These are phyloP conservation scores for Pezicula rhizophila DNA, from an alignment of 2,329 filamentous ascomycete genomes.

Conservation along the genomic window DNA sequence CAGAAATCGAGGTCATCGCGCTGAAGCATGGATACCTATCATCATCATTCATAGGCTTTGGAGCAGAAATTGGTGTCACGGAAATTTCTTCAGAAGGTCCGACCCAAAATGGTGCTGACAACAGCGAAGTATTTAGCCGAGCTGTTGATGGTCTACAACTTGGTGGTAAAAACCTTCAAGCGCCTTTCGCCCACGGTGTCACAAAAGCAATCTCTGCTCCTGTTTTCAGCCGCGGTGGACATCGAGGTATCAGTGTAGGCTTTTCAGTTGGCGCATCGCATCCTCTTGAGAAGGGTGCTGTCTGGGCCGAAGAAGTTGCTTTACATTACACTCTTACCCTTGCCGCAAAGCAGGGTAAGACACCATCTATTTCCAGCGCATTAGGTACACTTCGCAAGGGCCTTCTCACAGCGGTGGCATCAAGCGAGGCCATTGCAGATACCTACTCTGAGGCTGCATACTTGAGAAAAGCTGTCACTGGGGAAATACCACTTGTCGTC, in stretches of 20 bases:
- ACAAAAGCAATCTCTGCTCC: constrained; percentile 55
- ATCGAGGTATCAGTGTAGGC: constrained; percentile 53
- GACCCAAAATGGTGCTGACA: constrained; percentile 41
- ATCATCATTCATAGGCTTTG: constrained; percentile 54
- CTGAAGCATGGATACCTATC: constrained; percentile 56
- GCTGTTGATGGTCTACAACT: constrained; percentile 51
- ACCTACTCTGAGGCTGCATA: constrained; percentile 43
- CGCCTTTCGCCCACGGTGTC: constrained; percentile 48
- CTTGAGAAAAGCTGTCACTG: constrained; percentile 47
- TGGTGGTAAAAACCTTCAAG: constrained; percentile 49
- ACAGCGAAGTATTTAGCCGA: constrained; percentile 49
- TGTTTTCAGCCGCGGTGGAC: constrained; percentile 36
- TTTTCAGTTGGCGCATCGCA: constrained; percentile 46
- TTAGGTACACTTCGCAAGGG: constrained; percentile 46
- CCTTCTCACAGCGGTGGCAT: constrained; percentile 44
- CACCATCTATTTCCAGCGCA: constrained; percentile 46
- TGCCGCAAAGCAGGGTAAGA: constrained; percentile 36
- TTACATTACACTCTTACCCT: constrained; percentile 53
- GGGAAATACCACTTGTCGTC: constrained; percentile 48
- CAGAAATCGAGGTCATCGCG: constrained; percentile 34
- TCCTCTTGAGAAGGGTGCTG: constrained; percentile 39
- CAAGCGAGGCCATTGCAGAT: constrained; percentile 31
- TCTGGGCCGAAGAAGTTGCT: constrained; percentile 49
- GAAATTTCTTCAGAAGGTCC: constrained; percentile 52
- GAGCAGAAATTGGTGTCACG: constrained; percentile 53